Evolutionary conservation across 352 stramenopile species (phyloP), one percentile per base, ranked within the genome.

Genomic region (Phytophthora idaei): DNA sequence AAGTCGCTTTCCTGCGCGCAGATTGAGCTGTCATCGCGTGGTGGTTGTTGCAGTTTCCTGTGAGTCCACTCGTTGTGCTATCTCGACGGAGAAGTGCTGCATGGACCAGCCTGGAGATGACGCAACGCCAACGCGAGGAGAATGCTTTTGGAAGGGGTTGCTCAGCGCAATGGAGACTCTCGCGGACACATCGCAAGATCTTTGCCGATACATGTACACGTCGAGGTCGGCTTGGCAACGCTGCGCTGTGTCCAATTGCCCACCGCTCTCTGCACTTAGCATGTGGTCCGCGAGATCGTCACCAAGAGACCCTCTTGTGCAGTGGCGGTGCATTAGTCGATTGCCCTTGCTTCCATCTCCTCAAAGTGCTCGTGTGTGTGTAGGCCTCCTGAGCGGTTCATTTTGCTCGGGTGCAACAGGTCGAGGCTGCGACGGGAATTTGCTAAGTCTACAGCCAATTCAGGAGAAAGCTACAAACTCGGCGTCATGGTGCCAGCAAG

Each of bases 21-120:
- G 58, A 63, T 62, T 45, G 58, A 64, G 31, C 29, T 57, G 65
- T 73, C 65, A 73, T 45, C 65, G 12, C 39, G 47, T 46, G 66
- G 54, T 56, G 60, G 60, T 70, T 65, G 53, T 74, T 74, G 61
- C 66, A 69, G 60, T 69, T 60, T 28, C n/a, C 42, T 59, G 28
- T 17, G 28, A 62, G 52, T 28, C 56, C 67, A 57, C 55, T 67
- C 57, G 39, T 49, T 64, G 37, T 53, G 50, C 61, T 27, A 57
- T 71, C 55, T 64, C 46, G 67, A 28, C 44, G 67, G 55, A 70
- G 21, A 27, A 25, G 45, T 21, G n/a, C 51, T 51, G 25, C 53
- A 74, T 63, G 62, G 61, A 61, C 61, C 47, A 52, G 48, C 25
- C 54, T 17, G 5, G 17, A 7, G 42, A 62, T 70, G 61, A 66